Evolutionary conservation across 345 rosid genomes (phyloP).

Genomic region (Salix caprea): DNA sequence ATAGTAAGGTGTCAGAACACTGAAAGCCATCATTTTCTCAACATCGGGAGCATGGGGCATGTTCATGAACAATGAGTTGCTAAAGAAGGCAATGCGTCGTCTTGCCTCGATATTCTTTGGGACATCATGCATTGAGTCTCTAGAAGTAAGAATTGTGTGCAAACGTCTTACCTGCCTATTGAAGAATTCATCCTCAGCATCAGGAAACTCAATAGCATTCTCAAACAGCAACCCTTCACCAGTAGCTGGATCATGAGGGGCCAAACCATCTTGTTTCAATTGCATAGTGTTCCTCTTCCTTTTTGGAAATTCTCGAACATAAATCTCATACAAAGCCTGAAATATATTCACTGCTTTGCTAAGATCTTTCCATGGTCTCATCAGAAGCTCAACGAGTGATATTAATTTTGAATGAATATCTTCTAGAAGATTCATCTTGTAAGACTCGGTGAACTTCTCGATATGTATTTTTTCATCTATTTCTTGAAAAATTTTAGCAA

Average conservation of each 20-base stretch:
- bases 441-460: slow-evolving; percentile 40
- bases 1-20: slow-evolving; percentile 86
- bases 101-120: slow-evolving; percentile 83
- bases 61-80: slow-evolving; percentile 91
- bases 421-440: slow-evolving; percentile 43
- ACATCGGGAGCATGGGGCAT: slow-evolving; percentile 85
- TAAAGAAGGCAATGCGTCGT: slow-evolving; percentile 80
- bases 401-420: slow-evolving; percentile 60
- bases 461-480: slow-evolving; percentile 46
- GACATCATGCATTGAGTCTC: slow-evolving; percentile 78
- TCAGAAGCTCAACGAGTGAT: slow-evolving; percentile 59
- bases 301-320: slow-evolving; percentile 57
- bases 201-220: slow-evolving; percentile 62
- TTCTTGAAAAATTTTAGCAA: slow-evolving; percentile 42
- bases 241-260: slow-evolving; percentile 35
- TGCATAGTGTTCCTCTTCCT: slow-evolving; percentile 21
- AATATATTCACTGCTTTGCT: slow-evolving; percentile 57
- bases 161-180: slow-evolving; percentile 67
- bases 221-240: slow-evolving; percentile 68
- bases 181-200: slow-evolving; percentile 52
- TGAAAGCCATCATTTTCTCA: slow-evolving; percentile 93
- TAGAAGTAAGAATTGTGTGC: slow-evolving; percentile 66
- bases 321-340: slow-evolving; percentile 79
- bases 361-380: slow-evolving; percentile 45
- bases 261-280: slow-evolving; percentile 63